Conservation (phyloP, 2,329 filamentous ascomycete genomes). For the Pseudocercospora macadamiae region DNA sequence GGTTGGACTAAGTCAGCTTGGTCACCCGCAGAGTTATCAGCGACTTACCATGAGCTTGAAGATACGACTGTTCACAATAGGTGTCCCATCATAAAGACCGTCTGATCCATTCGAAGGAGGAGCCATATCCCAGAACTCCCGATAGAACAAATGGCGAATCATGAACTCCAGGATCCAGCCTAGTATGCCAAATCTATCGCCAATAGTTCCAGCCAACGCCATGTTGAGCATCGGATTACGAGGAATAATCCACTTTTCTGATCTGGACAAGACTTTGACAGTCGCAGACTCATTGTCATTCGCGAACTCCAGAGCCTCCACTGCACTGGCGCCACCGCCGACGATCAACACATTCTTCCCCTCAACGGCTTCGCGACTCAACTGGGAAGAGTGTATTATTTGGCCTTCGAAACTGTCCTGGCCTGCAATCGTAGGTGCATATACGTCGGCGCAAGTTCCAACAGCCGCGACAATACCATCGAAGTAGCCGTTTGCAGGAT, state of each 20-base stretch:
- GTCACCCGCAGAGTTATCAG: conserved; percentile 41
- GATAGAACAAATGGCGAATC: conserved; percentile 78
- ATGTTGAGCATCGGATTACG: conserved; percentile 74
- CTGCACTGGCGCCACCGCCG: conserved; percentile 78
- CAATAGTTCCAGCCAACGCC: conserved; percentile 74
- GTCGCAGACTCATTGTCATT: conserved; percentile 66
- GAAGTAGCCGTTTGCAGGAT: conserved; percentile 69
- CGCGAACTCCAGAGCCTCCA: conserved; percentile 82
- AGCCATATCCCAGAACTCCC: conserved; percentile 73
- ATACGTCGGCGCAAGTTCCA: conserved; percentile 72
- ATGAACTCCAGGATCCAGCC: conserved; percentile 78
- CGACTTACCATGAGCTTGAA: conserved; percentile 59
- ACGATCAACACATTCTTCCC: conserved; percentile 77
- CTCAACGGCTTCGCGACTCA: conserved; percentile 72
- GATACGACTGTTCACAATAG: conserved; percentile 39
- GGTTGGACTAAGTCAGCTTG: conserved; percentile 76
- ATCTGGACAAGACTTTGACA: conserved; percentile 63
- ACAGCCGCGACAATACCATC: conserved; percentile 78
- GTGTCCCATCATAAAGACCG: conserved; percentile 77
- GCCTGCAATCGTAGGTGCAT: conserved; percentile 63
- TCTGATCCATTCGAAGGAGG: conserved; percentile 59
- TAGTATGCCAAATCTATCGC: conserved; percentile 70
- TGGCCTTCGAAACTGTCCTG: conserved; percentile 63
- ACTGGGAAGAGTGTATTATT: conserved; percentile 74
- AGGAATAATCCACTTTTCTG: conserved; percentile 49